Evolutionary conservation across 306 rosid genomes (phyloP).

Genomic region (Coriaria nepalensis): DNA sequence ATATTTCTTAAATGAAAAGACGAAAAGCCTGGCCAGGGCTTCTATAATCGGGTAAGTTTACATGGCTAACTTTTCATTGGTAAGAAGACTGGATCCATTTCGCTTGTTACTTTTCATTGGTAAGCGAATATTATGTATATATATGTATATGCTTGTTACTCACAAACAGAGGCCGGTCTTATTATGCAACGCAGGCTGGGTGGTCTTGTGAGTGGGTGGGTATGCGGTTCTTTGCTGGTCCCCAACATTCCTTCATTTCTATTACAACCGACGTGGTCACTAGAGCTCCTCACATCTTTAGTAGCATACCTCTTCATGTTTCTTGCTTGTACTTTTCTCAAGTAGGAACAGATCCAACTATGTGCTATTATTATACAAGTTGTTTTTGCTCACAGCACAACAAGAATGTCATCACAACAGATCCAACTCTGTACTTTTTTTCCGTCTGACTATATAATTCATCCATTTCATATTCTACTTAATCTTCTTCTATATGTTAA

Average conservation of each 20-base stretch:
- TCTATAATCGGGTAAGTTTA: slow-evolving; percentile 58
- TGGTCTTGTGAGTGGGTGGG: slow-evolving; percentile 77
- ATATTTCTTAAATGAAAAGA: slow-evolving; percentile 91
- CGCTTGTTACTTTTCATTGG: not conserved
- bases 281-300: slow-evolving; percentile 72
- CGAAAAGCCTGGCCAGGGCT: slow-evolving; percentile 81
- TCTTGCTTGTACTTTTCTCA: slow-evolving; percentile 76
- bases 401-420: too few relatives aligned
- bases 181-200: slow-evolving; percentile 46
- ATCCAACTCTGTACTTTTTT: too few relatives aligned
- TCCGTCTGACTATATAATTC: too few relatives aligned
- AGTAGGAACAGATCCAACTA: slow-evolving; percentile 18
- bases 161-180: too few relatives aligned
- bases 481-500: too few relatives aligned
- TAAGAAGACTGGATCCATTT: too few relatives aligned
- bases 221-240: slow-evolving; percentile 62
- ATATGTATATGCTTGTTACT: too few relatives aligned
- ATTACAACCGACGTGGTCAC: slow-evolving; percentile 79
- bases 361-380: too few relatives aligned
- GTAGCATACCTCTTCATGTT: slow-evolving; percentile 69
- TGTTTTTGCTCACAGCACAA: too few relatives aligned
- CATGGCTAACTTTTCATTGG: not conserved
- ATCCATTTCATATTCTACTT: too few relatives aligned
- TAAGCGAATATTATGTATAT: too few relatives aligned
- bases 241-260: slow-evolving; percentile 70